Evolutionary conservation across 2,329 filamentous ascomycete genomes (phyloP).

Genomic region (Ophiostoma quercus): DNA sequence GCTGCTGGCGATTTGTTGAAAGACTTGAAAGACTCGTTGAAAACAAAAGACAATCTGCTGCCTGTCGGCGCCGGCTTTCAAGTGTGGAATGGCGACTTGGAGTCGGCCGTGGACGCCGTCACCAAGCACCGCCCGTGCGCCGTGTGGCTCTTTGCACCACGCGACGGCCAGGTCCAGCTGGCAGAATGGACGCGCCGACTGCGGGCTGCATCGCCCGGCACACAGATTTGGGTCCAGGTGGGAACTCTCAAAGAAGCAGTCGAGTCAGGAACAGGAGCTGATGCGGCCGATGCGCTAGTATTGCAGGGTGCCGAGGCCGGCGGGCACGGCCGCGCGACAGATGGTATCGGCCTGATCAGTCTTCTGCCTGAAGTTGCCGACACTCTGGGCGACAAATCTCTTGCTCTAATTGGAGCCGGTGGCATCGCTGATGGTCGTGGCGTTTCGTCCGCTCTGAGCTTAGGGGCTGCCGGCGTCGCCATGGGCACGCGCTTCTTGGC

Average conservation of each 20-base stretch:
- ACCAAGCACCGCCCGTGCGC: constrained; percentile 50
- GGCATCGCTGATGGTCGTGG: constrained; percentile 54
- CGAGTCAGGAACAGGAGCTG: constrained; percentile 43
- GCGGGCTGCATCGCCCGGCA: constrained; percentile 37
- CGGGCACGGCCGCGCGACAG: constrained; percentile 52
- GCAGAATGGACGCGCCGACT: constrained; percentile 33
- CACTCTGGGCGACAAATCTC: constrained; percentile 37
- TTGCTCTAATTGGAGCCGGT: constrained; percentile 52
- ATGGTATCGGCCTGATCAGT: constrained; percentile 50
- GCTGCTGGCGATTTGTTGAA: not conserved
- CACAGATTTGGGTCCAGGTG: constrained; percentile 48
- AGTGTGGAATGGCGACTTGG: constrained; percentile 45
- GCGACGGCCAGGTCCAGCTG: constrained; percentile 36
- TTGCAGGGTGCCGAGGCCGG: constrained; percentile 61
- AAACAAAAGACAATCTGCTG: constrained; percentile 34
- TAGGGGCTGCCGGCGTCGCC: constrained; percentile 51
- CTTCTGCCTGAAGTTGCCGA: constrained; percentile 54
- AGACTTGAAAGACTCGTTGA: constrained; percentile 31
- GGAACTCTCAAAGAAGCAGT: constrained; percentile 54
- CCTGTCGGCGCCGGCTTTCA: constrained; percentile 60
- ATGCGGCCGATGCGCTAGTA: constrained; percentile 57
- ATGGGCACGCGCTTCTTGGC: constrained; percentile 63
- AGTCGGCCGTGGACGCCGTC: constrained; percentile 46
- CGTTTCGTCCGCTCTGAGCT: constrained; percentile 49
- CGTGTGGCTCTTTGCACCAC: constrained; percentile 63